These are phyloP conservation scores for Chaetomium strumarium DNA, from an alignment of 2,329 filamentous ascomycete genomes.

Conservation along the genomic window DNA sequence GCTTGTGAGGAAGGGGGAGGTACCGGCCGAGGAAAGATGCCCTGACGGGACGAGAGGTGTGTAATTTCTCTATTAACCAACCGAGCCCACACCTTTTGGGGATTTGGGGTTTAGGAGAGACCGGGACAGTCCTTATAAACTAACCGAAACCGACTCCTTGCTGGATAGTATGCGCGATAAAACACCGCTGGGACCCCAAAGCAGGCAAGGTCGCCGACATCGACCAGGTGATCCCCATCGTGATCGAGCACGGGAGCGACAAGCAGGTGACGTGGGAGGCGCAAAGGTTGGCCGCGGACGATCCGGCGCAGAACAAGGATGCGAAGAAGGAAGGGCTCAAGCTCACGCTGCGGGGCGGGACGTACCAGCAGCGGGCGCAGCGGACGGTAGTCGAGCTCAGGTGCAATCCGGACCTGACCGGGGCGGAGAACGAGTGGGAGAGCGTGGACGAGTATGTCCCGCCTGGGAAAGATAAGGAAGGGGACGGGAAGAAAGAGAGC, in stretches of 20 bases:
- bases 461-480: background rate
- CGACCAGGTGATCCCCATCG: constrained; percentile 62
- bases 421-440: constrained; percentile 64
- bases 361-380: constrained; percentile 52
- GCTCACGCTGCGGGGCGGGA: constrained; percentile 60
- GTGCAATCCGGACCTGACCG: constrained; percentile 67
- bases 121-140: background rate
- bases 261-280: constrained; percentile 61
- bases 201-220: constrained; percentile 44
- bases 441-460: constrained; percentile 48
- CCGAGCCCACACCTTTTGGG: too few relatives aligned
- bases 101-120: background rate
- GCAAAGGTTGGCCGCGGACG: constrained; percentile 59
- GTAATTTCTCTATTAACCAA: constrained; percentile 18
- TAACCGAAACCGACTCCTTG: too few relatives aligned
- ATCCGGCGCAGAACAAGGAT: constrained; percentile 54
- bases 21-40: constrained; percentile 55
- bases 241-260: constrained; percentile 52
- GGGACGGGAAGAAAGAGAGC: constrained; percentile 11
- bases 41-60: constrained; percentile 62
- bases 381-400: constrained; percentile 79
- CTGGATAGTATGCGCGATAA: constrained; percentile 67
- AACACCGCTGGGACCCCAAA: constrained; percentile 47
- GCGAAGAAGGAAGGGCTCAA: constrained; percentile 66
- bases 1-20: constrained; percentile 56